phyloP scores from a whole-genome alignment of 371 early-diverging fungal genomes.

The Mortierella sp. region DNA sequence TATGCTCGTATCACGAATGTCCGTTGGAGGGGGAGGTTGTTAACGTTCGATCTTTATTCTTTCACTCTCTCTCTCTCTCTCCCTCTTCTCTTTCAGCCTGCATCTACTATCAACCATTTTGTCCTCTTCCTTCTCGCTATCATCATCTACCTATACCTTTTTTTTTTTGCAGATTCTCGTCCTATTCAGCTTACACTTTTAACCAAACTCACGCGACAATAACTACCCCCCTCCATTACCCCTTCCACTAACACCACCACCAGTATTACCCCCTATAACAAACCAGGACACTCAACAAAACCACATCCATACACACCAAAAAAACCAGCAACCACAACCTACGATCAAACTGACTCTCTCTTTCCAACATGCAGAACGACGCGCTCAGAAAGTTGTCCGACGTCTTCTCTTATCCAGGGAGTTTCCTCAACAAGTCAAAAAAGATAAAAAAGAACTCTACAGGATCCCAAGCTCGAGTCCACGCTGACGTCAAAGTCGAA shows the following conservation, averaged over 20 bases:
- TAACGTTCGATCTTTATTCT: background rate
- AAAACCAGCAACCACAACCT: background rate
- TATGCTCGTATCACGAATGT: background rate
- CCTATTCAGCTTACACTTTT: background rate
- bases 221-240: background rate
- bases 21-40: background rate
- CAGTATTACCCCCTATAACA: background rate
- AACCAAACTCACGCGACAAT: background rate
- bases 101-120: background rate
- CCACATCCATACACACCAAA: background rate
- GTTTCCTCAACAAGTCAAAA: conserved; percentile 25
- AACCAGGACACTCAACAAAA: background rate
- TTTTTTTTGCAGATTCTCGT: background rate
- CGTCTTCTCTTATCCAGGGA: conserved; percentile 31
- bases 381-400: conserved; percentile 39
- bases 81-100: background rate
- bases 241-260: background rate
- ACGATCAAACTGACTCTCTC: background rate
- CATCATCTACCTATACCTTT: background rate
- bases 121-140: background rate
- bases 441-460: background rate
- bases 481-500: conserved; percentile 14
- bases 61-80: background rate
- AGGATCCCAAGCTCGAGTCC: background rate
- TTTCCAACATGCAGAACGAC: conserved; percentile 43